Evolutionary conservation across 164 flowering plant genomes (phyloP), one percentile per base, ranked within the genome.

Genomic region (Saururus chinensis): DNA sequence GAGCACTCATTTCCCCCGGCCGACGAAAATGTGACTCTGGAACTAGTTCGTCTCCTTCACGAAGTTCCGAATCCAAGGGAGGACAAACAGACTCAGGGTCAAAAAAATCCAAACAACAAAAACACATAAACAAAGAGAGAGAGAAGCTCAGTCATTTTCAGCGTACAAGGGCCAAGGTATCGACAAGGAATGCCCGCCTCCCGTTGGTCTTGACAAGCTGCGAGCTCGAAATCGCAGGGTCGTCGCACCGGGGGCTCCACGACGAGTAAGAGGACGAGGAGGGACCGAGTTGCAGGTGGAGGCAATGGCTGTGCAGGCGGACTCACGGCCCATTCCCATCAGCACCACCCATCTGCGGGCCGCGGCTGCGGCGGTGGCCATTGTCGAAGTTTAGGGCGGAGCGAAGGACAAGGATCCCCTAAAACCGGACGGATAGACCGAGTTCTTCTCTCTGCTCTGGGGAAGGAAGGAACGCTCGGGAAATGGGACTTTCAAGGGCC

Each of bases 1-100:
- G n/a, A n/a, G n/a, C n/a, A n/a, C n/a, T n/a, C n/a, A n/a, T n/a
- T n/a, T n/a, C 1, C 95, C 95, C 19, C 99, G 84, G 24, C 97
- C 97, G 1, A 88, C 93, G 61, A 85, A 95, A 0, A 66, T 75
- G 57, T 90, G 63, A 13, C 75, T 80, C 19, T 95, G 87, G 61
- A 95, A 95, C 99, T 83, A 90, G 67, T 95, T 74, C 19, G 78
- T 64, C 61, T 80, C 71, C 74, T 95, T 95, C n/a, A 90, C 58
- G 48, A 77, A 64, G 68, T 87, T 95, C 62, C 95, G 65, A 25
- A 95, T 54, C 93, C 92, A 95, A 0, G 99, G 96, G 35, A 89
- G 53, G 14, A 88, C 51, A 57, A 95, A 95, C 1, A 95, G 78
- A n/a, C n/a, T n/a, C n/a, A n/a, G n/a, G 45, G 53, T 12, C 11